Conservation (phyloP, 1,284 basidiomycete genomes). For the Naganishia sp. region DNA sequence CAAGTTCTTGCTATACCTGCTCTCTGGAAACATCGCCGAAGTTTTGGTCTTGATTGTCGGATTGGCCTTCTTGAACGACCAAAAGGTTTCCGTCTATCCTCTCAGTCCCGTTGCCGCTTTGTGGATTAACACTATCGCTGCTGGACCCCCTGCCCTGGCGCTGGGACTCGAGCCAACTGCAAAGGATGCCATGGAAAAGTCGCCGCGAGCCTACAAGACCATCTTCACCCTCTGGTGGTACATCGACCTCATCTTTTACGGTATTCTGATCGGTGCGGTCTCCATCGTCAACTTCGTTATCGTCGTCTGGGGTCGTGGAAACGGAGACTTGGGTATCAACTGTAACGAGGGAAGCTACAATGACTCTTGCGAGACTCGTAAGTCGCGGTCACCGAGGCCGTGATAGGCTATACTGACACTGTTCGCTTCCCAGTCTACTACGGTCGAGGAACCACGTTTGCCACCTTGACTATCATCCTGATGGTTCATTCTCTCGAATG, state of each 20-base stretch:
- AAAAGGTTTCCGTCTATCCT: slow-evolving; percentile 65
- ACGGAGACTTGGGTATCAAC: slow-evolving; percentile 58
- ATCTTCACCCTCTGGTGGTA: slow-evolving; percentile 61
- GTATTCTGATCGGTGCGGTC: slow-evolving; percentile 63
- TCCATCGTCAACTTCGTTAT: slow-evolving; percentile 55
- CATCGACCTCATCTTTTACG: slow-evolving; percentile 65
- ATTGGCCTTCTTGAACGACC: slow-evolving; percentile 65
- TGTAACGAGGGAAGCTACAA: slow-evolving; percentile 57
- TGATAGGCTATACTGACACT: neutral
- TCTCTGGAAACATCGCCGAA: slow-evolving; percentile 65
- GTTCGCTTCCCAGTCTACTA: slow-evolving; percentile 55
- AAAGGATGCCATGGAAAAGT: slow-evolving; percentile 62
- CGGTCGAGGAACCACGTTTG: slow-evolving; percentile 61
- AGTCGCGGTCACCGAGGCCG: neutral
- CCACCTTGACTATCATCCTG: slow-evolving; percentile 60
- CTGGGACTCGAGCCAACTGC: slow-evolving; percentile 64
- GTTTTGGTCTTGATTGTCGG: slow-evolving; percentile 65
- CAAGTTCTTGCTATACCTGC: slow-evolving; percentile 57
- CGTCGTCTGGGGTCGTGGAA: slow-evolving; percentile 39
- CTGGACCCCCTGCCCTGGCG: slow-evolving; percentile 63
- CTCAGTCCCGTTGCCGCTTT: slow-evolving; percentile 67
- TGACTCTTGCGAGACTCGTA: slow-evolving; percentile 30
- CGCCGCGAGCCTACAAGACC: slow-evolving; percentile 59
- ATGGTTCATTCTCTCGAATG: slow-evolving; percentile 52
- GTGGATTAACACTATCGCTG: slow-evolving; percentile 59